Percentiles rank a stretch among this genome's conserved stretches.
Conservation (phyloP, 179 eudicot species). For the Beta macrorhiza region DNA sequence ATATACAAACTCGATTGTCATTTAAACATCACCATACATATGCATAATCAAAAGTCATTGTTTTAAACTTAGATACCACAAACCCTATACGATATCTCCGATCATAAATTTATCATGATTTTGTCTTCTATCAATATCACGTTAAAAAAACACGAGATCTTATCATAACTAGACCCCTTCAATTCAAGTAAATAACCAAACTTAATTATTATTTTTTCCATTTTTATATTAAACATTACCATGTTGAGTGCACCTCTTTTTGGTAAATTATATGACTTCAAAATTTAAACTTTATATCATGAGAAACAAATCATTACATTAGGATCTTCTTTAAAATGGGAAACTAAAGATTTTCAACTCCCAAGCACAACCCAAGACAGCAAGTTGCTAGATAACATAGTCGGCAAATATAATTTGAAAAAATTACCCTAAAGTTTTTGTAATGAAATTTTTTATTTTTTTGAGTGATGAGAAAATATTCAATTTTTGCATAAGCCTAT, state of each 20-base stretch:
- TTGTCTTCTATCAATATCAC: not conserved
- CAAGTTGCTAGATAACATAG: slow-evolving; percentile 24
- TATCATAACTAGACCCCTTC: not conserved
- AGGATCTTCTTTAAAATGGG: slow-evolving; percentile 17
- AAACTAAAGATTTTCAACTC: slow-evolving; percentile 18
- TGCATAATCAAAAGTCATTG: not conserved
- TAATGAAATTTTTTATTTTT: not conserved
- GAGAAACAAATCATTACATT: not conserved
- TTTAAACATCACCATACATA: no score
- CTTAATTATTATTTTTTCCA: slow-evolving; percentile 9
- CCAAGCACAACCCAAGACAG: not conserved
- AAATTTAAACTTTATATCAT: slow-evolving; percentile 6
- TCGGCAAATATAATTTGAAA: not conserved
- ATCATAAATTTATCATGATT: not conserved
- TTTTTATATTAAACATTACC: slow-evolving; percentile 8
- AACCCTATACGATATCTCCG: not conserved
- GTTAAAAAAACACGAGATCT: not conserved
- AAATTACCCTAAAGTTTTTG: not conserved
- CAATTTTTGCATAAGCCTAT: not conserved
- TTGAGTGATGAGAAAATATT: not conserved
- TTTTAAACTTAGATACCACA: not conserved
- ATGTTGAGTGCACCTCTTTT: slow-evolving; percentile 8
- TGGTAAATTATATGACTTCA: slow-evolving; percentile 2
- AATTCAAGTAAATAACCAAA: not conserved
- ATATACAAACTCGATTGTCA: not conserved